phyloP scores from a whole-genome alignment of 2,329 filamentous ascomycete genomes.

The Claviceps africana region DNA sequence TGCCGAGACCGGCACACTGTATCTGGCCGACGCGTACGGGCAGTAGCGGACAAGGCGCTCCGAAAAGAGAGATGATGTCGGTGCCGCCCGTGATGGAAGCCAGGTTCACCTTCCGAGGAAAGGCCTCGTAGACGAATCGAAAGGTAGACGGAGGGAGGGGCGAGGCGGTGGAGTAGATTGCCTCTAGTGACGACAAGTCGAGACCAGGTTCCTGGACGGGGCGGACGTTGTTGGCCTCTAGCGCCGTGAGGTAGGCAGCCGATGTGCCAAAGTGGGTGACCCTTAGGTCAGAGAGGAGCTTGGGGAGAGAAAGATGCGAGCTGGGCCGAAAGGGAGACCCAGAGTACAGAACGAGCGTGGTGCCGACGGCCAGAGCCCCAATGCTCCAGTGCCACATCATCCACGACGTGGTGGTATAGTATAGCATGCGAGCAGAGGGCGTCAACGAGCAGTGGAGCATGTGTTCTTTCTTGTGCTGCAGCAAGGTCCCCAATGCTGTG shows the following conservation, averaged over 20 bases:
- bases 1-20: constrained; percentile 63
- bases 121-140: constrained; percentile 71
- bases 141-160: constrained; percentile 89
- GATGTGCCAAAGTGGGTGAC: constrained; percentile 94
- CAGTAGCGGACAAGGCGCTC: constrained; percentile 63
- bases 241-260: constrained; percentile 79
- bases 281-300: constrained; percentile 61
- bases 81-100: constrained; percentile 92
- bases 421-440: constrained; percentile 62
- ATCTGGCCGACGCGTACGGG: constrained; percentile 63
- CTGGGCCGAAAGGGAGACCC: constrained; percentile 78
- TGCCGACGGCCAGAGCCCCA: constrained; percentile 68
- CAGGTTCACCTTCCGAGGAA: constrained; percentile 69
- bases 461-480: constrained; percentile 97
- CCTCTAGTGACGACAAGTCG: constrained; percentile 53
- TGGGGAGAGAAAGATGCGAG: constrained; percentile 68
- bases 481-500: constrained; percentile 72
- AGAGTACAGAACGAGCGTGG: constrained; percentile 78
- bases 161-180: constrained; percentile 89
- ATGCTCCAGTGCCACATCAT: constrained; percentile 99
- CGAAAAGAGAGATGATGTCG: constrained; percentile 92
- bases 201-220: constrained; percentile 40
- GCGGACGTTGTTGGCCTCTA: constrained; percentile 61
- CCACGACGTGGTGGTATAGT: constrained; percentile 92
- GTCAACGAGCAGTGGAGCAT: constrained; percentile 71